Base-by-base conservation (phyloP, 2,329 filamentous ascomycete species). In the Tolypocladium tropicale region DNA sequence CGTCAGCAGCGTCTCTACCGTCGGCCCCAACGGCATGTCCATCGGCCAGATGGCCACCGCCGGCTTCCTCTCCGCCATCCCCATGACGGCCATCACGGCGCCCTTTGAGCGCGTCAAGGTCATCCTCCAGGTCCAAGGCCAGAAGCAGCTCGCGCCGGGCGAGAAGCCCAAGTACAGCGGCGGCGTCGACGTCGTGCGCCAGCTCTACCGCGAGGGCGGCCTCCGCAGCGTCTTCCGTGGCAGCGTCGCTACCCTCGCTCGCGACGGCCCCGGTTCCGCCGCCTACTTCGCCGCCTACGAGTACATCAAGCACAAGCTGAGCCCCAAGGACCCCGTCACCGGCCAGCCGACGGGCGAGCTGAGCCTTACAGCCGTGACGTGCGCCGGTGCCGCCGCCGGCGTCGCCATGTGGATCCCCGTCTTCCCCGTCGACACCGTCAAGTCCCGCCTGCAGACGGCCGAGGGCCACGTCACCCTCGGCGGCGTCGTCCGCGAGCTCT, bases 381-480 rank as follows among this genome's bases (percentile, higher is more conserved):
- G 84, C 32, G 94, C 94, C 2, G 94, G 94, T 64, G 94, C 89
- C 60, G 89, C 86, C 4, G 94, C 94, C 0, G 94, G 94, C 67
- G 83, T 99, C 30, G 94, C 94, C 60, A 99, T 99, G 94, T 99
- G 94, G 94, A 94, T 96, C 63, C 92, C 94, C 55, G 92, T 99
- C 46, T 99, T 99, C 82, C 94, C 94, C 25, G 82, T 99, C 61
- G 94, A 99, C 68, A 99, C 94, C 0, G 86, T 99, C 75, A 99
- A 99, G 83, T 92, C 87, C 61, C 80, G 92, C 39, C 76, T 99
- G 69, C 94, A 99, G 79, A 95, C 90, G 48, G 90, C 90, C 46
- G 89, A 94, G 67, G 91, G 90, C 52, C 87, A 87, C 63, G 86
- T 91, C 53, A 90, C 88, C 0, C 83, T 99, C 53, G 81, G 85